Evolutionary conservation across 2,329 filamentous ascomycete species (phyloP).

Genomic region (Coniochaeta sp.): DNA sequence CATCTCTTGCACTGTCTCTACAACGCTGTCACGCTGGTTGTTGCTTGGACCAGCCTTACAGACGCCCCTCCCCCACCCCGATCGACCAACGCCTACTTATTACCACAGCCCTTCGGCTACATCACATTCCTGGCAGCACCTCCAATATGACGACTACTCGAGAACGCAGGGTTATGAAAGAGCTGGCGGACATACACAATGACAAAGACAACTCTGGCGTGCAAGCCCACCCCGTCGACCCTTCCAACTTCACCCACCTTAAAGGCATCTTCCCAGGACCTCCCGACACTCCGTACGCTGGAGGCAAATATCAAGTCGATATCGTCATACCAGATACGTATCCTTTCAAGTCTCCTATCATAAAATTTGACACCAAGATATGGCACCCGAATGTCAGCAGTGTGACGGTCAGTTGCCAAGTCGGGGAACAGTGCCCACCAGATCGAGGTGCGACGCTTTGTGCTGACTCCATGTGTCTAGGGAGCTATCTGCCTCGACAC

Average conservation of each 20-base stretch:
- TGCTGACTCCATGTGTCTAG: conserved; percentile 33
- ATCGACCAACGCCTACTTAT: not conserved
- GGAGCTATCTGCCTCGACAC: conserved; percentile 97
- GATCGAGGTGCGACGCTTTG: conserved; percentile 4
- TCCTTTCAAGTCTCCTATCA: conserved; percentile 84
- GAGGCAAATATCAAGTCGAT: conserved; percentile 74
- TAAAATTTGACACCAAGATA: conserved; percentile 88
- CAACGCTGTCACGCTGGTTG: not conserved
- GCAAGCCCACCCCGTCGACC: conserved; percentile 55
- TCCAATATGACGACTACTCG: conserved; percentile 41
- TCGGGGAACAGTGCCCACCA: not conserved
- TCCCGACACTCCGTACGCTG: conserved; percentile 88
- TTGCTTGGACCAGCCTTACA: not conserved
- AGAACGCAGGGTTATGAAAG: conserved; percentile 61
- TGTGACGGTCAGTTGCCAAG: conserved; percentile 61
- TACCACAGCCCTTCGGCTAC: not conserved
- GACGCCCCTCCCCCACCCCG: not conserved
- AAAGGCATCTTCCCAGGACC: conserved; percentile 79
- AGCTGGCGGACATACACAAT: conserved; percentile 65
- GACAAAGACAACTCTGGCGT: conserved; percentile 73
- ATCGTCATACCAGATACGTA: conserved; percentile 85
- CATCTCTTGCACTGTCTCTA: not conserved
- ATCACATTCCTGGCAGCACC: not conserved
- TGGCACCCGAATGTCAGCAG: conserved; percentile 98
- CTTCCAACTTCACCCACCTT: conserved; percentile 71